These are phyloP conservation scores for Mucor piriformis DNA, from an alignment of 371 early-diverging fungal species.

Conservation along the genomic window DNA sequence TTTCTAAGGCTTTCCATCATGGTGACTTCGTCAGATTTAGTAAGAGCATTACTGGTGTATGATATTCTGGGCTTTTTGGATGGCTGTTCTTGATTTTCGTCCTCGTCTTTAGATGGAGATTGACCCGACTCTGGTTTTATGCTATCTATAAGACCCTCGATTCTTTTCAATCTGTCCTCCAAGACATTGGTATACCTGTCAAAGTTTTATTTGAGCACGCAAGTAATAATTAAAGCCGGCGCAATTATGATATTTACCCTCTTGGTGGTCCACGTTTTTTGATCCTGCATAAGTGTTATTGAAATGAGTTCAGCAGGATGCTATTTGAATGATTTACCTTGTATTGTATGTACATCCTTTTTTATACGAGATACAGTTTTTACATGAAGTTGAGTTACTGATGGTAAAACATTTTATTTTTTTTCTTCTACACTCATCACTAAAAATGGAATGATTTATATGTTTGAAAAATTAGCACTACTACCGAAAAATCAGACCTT, in stretches of 20 bases:
- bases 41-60: no score
- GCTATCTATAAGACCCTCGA: slow-evolving; percentile 9
- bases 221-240: background rate
- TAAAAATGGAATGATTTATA: background rate
- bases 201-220: no score
- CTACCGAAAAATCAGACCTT: background rate
- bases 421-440: slow-evolving; percentile 30
- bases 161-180: slow-evolving; percentile 14
- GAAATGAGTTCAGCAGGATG: no score
- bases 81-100: no score
- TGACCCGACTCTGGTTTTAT: no score
- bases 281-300: background rate
- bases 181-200: slow-evolving; percentile 6
- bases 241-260: slow-evolving; percentile 16
- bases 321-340: slow-evolving; percentile 6
- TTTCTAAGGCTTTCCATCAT: background rate
- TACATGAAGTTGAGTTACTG: slow-evolving; percentile 18
- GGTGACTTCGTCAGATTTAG: background rate
- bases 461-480: background rate
- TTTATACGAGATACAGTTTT: slow-evolving; percentile 18
- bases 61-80: no score
- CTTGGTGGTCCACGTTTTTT: slow-evolving; percentile 29
- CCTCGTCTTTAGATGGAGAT: background rate
- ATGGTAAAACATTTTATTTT: slow-evolving; percentile 25
- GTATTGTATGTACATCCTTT: slow-evolving; percentile 26